Percentiles rank a stretch among this genome's conserved stretches.
Conservation (phyloP, 352 stramenopile genomes). For the Phytophthora multivora region DNA sequence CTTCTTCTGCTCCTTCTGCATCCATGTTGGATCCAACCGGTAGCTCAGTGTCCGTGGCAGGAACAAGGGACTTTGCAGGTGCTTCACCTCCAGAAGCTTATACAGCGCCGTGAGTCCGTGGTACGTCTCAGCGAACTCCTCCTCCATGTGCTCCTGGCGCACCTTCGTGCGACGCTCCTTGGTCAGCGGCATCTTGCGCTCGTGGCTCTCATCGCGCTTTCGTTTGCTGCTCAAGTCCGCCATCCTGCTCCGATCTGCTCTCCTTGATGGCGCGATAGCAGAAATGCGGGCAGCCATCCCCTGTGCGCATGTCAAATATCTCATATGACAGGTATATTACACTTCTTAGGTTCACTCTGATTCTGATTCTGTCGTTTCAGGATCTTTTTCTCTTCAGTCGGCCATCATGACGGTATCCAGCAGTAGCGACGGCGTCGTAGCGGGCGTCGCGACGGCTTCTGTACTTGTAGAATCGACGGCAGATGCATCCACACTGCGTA, state of each 20-base stretch:
- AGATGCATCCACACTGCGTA: constrained; percentile 44
- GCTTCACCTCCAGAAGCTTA: constrained; percentile 80
- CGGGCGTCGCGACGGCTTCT: not conserved
- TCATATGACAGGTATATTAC: not conserved
- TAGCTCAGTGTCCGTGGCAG: constrained; percentile 82
- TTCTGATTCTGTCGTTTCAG: constrained; percentile 7
- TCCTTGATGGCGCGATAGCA: not conserved
- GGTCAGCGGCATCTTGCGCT: constrained; percentile 36
- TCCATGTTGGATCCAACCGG: constrained; percentile 46
- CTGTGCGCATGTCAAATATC: not conserved
- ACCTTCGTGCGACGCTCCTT: constrained; percentile 50
- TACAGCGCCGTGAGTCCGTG: constrained; percentile 79
- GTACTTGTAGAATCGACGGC: not conserved
- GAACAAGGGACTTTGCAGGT: constrained; percentile 75
- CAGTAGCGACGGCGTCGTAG: constrained; percentile 29
- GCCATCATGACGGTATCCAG: constrained; percentile 52
- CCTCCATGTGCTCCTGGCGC: constrained; percentile 77
- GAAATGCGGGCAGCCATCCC: constrained; percentile 32
- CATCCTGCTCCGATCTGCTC: constrained; percentile 3
- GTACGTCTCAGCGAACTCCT: constrained; percentile 84
- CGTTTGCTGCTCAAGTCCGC: constrained; percentile 55
- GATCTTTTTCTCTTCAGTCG: constrained; percentile 28
- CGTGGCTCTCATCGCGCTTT: constrained; percentile 62
- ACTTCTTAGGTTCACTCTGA: not conserved
- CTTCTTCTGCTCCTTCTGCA: constrained; percentile 13